Evolutionary conservation across 805 yeast genomes (phyloP), one percentile per base, ranked within the genome.

Genomic region (Starmera pachycereana): DNA sequence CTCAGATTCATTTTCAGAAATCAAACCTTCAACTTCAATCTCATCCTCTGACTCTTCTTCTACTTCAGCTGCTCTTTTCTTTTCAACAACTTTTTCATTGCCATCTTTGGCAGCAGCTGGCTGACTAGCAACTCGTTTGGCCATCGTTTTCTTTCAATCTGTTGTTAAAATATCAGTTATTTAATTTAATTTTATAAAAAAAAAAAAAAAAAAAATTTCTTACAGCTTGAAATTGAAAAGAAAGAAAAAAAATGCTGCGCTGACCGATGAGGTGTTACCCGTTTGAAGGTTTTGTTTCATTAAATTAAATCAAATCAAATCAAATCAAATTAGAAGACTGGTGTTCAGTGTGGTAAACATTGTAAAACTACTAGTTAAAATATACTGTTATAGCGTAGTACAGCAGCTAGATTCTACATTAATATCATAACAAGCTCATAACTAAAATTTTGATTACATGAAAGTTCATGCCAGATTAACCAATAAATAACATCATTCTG

Each of bases 1-100:
- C 3, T 34, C 36, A 13, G 29, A 36, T 9, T 66, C 74, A 40
- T 65, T 58, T 10, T 60, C 65, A 47, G 70, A 73, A 19, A 71
- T 53, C 38, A 69, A 53, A 3, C 74, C 63, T 34, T 51, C 45
- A 13, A 58, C 44, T 38, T 56, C 53, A 34, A 60, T 40, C 32
- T 44, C 50, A 9, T 44, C 49, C 10, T 41, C 49, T 30, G 33
- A 44, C 38, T 10, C 14, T 10, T 52, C 57, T 7, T 45, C 46
- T 8, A 33, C 39, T 10, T 39, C 45, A 8, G 43, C 47, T 27
- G 49, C 50, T 13, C 41, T 35, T 39, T 58, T 48, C 37, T 52
- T 54, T 40, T 52, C 55, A 16, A 12, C 34, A 10, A 28, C 25
- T 14, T 14, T 32, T 6, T 29, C 37, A 29, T 8, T 3, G 8